Evolutionary conservation across 805 yeast genomes (phyloP).

Genomic region (Yamadazyma phyllophila): DNA sequence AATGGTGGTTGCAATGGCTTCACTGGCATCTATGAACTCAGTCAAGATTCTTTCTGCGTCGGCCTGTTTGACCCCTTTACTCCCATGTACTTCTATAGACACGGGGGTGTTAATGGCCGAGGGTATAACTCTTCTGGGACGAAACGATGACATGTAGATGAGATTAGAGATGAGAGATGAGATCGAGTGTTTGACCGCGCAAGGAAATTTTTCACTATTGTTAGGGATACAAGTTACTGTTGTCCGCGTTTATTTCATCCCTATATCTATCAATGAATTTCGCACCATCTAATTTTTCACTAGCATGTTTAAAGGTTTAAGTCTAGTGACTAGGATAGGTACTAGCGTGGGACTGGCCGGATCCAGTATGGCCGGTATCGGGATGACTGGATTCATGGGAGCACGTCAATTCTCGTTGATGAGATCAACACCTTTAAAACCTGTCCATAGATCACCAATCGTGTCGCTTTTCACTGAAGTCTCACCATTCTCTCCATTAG

Average conservation of each 20-base stretch:
- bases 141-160: conserved; percentile 15
- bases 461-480: conserved; percentile 4
- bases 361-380: neutral
- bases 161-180: conserved; percentile 6
- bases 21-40: conserved; percentile 41
- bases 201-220: neutral
- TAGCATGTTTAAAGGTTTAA: conserved; percentile 1
- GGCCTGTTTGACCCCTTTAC: conserved; percentile 30
- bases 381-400: neutral
- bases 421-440: conserved; percentile 1
- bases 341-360: too few relatives aligned
- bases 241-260: neutral
- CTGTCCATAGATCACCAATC: neutral
- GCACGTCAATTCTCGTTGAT: conserved; percentile 4
- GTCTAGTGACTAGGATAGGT: too few relatives aligned
- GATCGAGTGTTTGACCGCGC: neutral
- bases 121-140: conserved; percentile 41
- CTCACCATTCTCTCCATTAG: conserved; percentile 20
- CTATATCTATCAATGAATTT: neutral
- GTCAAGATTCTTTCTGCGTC: conserved; percentile 48
- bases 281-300: neutral
- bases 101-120: conserved; percentile 51
- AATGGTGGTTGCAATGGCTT: conserved; percentile 28
- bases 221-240: neutral
- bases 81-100: conserved; percentile 29